Evolutionary conservation across 768 basidiomycete species (phyloP), one percentile per base, ranked within the genome.

Genomic region (Tephrocybe sp.): DNA sequence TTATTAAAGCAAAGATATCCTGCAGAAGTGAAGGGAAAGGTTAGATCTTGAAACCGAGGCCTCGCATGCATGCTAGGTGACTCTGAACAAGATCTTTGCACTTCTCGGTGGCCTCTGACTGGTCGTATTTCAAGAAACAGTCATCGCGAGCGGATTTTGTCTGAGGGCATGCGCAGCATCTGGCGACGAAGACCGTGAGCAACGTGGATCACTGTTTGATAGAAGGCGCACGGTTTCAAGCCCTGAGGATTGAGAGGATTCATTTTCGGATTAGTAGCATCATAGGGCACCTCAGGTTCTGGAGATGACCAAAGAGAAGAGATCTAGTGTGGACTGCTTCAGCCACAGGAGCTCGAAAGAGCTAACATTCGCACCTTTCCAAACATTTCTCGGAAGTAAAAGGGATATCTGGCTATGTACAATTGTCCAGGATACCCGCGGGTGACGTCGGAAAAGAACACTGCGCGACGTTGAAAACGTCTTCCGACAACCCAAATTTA

Each of bases 121-220:
- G 62, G 52, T 85, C 85, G 58, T 78, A 81, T 49, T 82, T 80
- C 52, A 98, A 74, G 76, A 97, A 98, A 69, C 97, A 99, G 56
- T 94, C 86, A 67, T 99, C 97, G 9, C 97, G 80, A n/a, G 78
- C 79, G 2, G 86, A 80, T 67, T 98, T 98, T 2, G 94, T 96
- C 59, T 92, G 79, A 2, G 93, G 94, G 64, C 96, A 98, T 35
- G 95, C 96, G 63, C 96, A 98, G 60, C 96, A 98, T 60, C 96
- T 98, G 54, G 28, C n/a, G 8, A 18, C 5, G 31, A n/a, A n/a
- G 8, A 28, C 30, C 43, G 11, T 32, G 46, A 49, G 9, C 9
- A 28, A 46, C 7, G 12, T 19, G 7, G 44, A 47, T 21, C 21
- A 24, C 25, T 40, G 8, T 37, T 19, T 19, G 12, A 16, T 22